Conservation (phyloP, 2,329 filamentous ascomycete species). For the Colletotrichum sp. region DNA sequence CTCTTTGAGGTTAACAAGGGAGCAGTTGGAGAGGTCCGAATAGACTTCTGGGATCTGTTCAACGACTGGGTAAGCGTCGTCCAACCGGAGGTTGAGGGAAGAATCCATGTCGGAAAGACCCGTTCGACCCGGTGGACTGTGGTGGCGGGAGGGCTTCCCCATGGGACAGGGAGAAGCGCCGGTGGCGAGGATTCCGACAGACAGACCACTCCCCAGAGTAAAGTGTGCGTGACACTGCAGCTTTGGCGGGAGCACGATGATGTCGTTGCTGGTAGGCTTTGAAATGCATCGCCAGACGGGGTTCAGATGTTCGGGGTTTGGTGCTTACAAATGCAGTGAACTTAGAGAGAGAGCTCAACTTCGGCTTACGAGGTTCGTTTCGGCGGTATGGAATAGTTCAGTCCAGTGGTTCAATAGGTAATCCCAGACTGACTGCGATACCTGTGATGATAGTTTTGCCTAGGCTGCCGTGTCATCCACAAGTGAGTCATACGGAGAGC, state of each 20-base stretch:
- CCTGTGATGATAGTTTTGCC: background rate
- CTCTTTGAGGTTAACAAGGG: background rate
- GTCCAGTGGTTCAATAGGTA: background rate
- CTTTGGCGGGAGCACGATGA: background rate
- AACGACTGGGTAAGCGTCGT: background rate
- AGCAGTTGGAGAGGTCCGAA: background rate
- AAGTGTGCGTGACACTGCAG: background rate
- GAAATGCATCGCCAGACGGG: background rate
- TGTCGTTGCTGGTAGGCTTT: background rate
- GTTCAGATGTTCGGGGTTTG: background rate
- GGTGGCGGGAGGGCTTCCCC: background rate
- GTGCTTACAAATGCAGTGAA: background rate
- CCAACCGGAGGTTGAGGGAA: background rate
- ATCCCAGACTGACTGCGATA: background rate
- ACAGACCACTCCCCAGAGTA: background rate
- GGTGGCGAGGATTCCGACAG: background rate
- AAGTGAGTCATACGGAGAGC: conserved; percentile 12
- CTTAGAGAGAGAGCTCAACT: background rate
- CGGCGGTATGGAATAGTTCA: background rate
- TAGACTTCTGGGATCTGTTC: background rate
- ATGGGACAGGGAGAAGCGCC: background rate
- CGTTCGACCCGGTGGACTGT: background rate
- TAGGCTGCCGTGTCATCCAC: background rate
- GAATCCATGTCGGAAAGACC: background rate
- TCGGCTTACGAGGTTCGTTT: background rate